Evolutionary conservation across 2,329 filamentous ascomycete genomes (phyloP).

Genomic region (Diaporthe vexans): DNA sequence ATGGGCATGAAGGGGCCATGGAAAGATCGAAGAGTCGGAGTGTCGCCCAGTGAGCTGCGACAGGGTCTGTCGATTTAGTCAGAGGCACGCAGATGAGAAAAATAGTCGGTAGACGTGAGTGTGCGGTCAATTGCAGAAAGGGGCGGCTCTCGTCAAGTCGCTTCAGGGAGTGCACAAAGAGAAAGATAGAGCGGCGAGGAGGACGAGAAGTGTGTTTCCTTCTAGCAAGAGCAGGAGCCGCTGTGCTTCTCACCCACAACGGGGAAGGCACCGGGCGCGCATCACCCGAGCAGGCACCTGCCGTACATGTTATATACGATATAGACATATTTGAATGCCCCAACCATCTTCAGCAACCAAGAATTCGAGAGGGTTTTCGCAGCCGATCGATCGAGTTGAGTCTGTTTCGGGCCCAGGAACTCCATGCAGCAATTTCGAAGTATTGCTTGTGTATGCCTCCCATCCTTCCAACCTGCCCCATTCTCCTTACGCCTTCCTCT

Average conservation of each 20-base stretch:
- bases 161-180: background rate
- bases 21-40: no score
- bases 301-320: background rate
- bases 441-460: background rate
- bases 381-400: background rate
- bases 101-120: background rate
- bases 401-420: conserved; percentile 8
- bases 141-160: background rate
- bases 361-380: background rate
- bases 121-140: background rate
- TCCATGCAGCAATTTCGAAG: conserved; percentile 14
- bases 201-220: conserved; percentile 5
- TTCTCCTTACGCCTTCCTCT: background rate
- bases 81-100: background rate
- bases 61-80: background rate
- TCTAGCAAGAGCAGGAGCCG: conserved; percentile 21
- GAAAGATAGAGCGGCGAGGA: background rate
- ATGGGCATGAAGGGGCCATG: background rate
- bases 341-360: background rate
- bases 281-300: conserved; percentile 13
- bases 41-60: background rate
- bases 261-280: conserved; percentile 27
- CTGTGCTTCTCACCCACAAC: conserved; percentile 9
- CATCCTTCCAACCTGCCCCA: background rate
- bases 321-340: conserved; percentile 3